Evolutionary conservation across 768 basidiomycete species (phyloP).

Genomic region (Russula sp.): DNA sequence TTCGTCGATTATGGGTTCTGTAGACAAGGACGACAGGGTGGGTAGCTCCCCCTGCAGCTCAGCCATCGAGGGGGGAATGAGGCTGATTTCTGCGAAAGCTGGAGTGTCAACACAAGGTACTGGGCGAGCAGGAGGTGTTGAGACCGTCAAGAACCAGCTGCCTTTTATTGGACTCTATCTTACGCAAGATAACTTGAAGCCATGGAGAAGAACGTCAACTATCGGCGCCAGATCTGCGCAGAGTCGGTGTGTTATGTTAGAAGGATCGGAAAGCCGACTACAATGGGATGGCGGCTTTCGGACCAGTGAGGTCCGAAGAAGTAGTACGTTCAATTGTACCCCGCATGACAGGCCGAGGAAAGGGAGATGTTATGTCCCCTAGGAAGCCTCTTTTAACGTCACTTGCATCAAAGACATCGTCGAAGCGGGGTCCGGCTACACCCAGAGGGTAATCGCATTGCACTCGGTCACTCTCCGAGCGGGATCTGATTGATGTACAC

Average conservation of each 20-base stretch:
- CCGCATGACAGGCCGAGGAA: not conserved
- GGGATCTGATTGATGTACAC: not conserved
- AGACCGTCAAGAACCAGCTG: not conserved
- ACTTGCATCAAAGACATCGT: not conserved
- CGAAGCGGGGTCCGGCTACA: not conserved
- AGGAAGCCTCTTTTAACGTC: not conserved
- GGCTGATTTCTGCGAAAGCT: not conserved
- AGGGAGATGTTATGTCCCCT: not conserved
- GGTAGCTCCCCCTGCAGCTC: not conserved
- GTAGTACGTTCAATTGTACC: too few relatives aligned
- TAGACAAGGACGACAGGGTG: not conserved
- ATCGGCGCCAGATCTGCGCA: not conserved
- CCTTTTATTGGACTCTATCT: not conserved
- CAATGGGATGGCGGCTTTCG: not conserved
- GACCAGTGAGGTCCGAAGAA: not conserved
- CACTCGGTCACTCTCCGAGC: not conserved
- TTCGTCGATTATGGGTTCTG: not conserved
- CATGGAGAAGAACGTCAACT: not conserved
- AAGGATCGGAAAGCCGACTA: not conserved
- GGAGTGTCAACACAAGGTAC: not conserved
- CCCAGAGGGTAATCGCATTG: not conserved
- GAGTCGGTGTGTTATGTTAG: not conserved
- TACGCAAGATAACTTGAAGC: not conserved
- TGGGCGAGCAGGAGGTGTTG: not conserved
- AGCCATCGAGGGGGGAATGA: not conserved